Evolutionary conservation across 176 grass and related monocot species (phyloP).

Genomic region (Triticum timopheevii): DNA sequence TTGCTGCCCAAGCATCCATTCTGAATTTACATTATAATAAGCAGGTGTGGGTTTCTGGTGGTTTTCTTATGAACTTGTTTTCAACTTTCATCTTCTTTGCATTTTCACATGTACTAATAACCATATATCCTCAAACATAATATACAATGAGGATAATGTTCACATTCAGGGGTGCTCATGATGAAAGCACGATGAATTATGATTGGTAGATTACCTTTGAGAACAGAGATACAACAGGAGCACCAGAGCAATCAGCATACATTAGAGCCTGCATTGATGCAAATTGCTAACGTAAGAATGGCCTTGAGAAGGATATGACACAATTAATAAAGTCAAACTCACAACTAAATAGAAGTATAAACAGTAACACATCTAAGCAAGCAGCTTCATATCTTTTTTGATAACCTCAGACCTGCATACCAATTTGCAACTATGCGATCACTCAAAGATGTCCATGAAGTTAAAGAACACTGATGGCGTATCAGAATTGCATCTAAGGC

Average conservation of each 20-base stretch:
- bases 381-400: neutral
- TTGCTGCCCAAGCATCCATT: neutral
- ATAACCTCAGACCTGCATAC: neutral
- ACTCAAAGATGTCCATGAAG: neutral
- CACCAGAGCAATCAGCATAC: conserved; percentile 61
- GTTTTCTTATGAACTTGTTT: neutral
- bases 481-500: neutral
- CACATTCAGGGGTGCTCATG: neutral
- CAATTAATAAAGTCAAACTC: neutral
- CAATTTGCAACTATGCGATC: neutral
- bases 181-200: neutral
- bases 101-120: neutral
- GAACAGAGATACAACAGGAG: conserved; percentile 55
- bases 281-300: conserved; percentile 29
- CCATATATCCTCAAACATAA: neutral
- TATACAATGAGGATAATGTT: neutral
- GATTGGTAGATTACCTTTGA: conserved; percentile 54
- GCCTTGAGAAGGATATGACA: conserved; percentile 2
- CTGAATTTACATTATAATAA: neutral
- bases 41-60: neutral
- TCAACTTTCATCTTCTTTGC: conserved; percentile 7
- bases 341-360: neutral
- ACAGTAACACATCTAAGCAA: neutral
- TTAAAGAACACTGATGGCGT: neutral
- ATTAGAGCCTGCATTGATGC: conserved; percentile 65